phyloP scores from a whole-genome alignment of 768 basidiomycete genomes.

The Mycena leptocephala region DNA sequence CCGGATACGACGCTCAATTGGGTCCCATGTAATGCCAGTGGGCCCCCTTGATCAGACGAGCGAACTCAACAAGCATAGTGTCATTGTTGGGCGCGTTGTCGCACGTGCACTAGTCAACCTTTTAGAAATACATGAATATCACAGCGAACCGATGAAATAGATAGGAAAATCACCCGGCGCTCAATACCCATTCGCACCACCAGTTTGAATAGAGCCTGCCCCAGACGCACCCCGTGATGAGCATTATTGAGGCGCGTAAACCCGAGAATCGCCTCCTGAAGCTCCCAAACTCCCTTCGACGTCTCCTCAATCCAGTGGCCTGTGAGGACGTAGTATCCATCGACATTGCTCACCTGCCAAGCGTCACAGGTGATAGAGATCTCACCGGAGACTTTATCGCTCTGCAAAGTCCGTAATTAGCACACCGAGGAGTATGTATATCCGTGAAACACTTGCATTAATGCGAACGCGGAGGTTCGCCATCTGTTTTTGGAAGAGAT shows the following conservation, averaged over 20 bases:
- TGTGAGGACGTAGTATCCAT: conserved; percentile 57
- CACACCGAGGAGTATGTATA: no score
- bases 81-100: not conserved
- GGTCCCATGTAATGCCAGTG: not conserved
- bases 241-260: conserved; percentile 52
- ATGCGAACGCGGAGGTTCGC: not conserved
- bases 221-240: conserved; percentile 50
- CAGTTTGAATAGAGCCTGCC: conserved; percentile 52
- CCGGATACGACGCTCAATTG: not conserved
- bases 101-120: not conserved
- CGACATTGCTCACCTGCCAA: conserved; percentile 55
- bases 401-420: no score
- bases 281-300: conserved; percentile 39
- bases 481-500: conserved; percentile 34
- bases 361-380: conserved; percentile 55
- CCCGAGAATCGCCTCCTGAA: conserved; percentile 49
- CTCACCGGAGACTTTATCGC: conserved; percentile 34
- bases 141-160: not conserved
- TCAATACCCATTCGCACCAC: conserved; percentile 42
- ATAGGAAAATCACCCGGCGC: conserved; percentile 42
- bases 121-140: not conserved
- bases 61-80: conserved; percentile 1
- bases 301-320: conserved; percentile 57
- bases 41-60: not conserved
- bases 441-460: not conserved